These are phyloP conservation scores for Erodium moschatum DNA, from an alignment of 441 rosid genomes.

Conservation along the genomic window DNA sequence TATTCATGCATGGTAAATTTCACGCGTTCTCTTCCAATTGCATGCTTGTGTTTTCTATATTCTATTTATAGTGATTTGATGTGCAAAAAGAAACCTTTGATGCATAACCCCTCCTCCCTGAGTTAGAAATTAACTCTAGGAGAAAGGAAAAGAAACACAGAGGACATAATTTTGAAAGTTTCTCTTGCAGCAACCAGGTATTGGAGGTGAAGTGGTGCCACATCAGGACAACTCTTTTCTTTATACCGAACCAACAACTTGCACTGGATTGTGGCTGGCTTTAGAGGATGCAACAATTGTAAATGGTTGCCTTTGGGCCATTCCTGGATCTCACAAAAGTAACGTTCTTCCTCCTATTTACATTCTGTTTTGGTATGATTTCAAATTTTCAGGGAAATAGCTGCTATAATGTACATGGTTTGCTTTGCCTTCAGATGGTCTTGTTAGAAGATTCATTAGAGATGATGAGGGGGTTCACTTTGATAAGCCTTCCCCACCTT, in stretches of 20 bases:
- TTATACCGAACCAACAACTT: slow-evolving; percentile 76
- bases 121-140: neutral
- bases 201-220: slow-evolving; percentile 92
- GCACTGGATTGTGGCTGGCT: slow-evolving; percentile 92
- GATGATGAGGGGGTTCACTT: slow-evolving; percentile 70
- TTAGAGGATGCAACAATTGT: slow-evolving; percentile 72
- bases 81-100: neutral
- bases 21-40: neutral
- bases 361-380: neutral
- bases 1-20: neutral
- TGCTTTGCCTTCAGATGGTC: slow-evolving; percentile 50
- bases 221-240: slow-evolving; percentile 90
- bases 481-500: slow-evolving; percentile 66
- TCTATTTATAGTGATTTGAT: neutral
- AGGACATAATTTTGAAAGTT: slow-evolving; percentile 1
- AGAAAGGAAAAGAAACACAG: neutral
- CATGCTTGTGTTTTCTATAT: neutral
- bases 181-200: slow-evolving; percentile 82
- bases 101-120: neutral
- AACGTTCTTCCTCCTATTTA: slow-evolving; percentile 10
- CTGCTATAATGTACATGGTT: slow-evolving; percentile 16
- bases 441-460: slow-evolving; percentile 75
- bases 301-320: slow-evolving; percentile 95
- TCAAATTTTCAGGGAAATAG: slow-evolving; percentile 6
- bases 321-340: slow-evolving; percentile 94